Evolutionary conservation across 352 stramenopile genomes (phyloP).

Genomic region (Thraustochytrium striatum): DNA sequence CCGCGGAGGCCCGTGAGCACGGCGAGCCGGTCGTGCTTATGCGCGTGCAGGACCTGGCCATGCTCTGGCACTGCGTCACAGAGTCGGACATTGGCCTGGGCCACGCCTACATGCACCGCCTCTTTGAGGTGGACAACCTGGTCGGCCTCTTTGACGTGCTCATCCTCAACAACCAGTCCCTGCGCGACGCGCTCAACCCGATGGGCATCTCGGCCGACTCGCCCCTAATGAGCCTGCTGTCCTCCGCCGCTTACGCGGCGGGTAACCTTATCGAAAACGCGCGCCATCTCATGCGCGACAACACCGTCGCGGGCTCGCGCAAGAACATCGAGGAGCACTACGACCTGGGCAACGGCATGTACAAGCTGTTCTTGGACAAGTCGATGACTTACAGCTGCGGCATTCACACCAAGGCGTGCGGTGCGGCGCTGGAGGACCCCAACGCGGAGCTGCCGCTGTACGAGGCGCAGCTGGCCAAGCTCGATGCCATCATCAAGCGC

Average conservation of each 20-base stretch:
- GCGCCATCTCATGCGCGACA: constrained; percentile 44
- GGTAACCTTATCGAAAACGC: constrained; percentile 37
- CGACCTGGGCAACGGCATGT: constrained; percentile 53
- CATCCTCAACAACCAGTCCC: constrained; percentile 45
- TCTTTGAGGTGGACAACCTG: constrained; percentile 51
- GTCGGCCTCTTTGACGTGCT: constrained; percentile 40
- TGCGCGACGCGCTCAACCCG: constrained; percentile 44
- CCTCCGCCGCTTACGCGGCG: constrained; percentile 16
- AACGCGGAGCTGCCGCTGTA: constrained; percentile 60
- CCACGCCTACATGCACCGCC: constrained; percentile 49
- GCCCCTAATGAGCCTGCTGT: not conserved
- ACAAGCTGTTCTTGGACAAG: constrained; percentile 54
- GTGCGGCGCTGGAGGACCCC: not conserved
- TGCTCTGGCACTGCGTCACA: constrained; percentile 35
- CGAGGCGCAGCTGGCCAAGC: constrained; percentile 74
- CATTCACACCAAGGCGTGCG: constrained; percentile 15
- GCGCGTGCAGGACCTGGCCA: constrained; percentile 29
- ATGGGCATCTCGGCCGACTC: constrained; percentile 39
- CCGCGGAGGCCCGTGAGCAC: not conserved
- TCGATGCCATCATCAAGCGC: constrained; percentile 76
- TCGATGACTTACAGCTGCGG: constrained; percentile 52
- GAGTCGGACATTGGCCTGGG: constrained; percentile 51
- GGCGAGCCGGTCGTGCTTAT: constrained; percentile 21
- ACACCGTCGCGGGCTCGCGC: constrained; percentile 50
- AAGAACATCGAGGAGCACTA: constrained; percentile 54